Base-by-base conservation (phyloP, 2,329 filamentous ascomycete genomes). In the Xylaria hypoxylon region DNA sequence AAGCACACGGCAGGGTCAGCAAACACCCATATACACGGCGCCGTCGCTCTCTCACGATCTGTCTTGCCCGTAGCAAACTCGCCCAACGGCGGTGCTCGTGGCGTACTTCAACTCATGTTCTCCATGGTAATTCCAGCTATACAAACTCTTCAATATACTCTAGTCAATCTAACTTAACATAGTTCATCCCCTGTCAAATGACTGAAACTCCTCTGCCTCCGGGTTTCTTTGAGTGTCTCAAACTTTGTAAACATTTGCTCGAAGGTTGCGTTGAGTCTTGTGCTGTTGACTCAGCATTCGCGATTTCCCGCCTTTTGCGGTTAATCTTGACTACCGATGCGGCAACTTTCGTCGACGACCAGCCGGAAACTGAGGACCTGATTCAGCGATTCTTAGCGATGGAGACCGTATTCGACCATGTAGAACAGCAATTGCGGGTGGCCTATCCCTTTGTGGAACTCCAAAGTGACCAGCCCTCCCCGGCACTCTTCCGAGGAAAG, bases 1-100 rank as follows among this genome's bases (percentile, higher is more conserved):
- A 79, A 80, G 40, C 75, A 82, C 59, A 81, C 83, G 26, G 80
- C 85, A 22, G 78, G 82, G 17, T 82, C 82, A 22, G 88, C 87
- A 68, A 84, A 83, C 59, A 84, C 84, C 5, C 88, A 90, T 73
- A 83, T 89, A 51, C 81, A 85, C 71, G 88, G 88, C 1, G 87
- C 87, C 2, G 81, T 86, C 50, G 86, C 88, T 11, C 76, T 90
- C n/a, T 78, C 89, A 19, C 82, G 83, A 63, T 81, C 77, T 50
- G 80, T 81, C 63, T 72, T 82, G 5, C 83, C 83, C 1, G 73
- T 80, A 40, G 75, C 77, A 2, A 70, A 77, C 8, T 72, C 76
- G 0, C 77, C 80, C 0, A 76, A 81, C 24, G 79, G 82, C 53
- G 84, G 85, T 4, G 80, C 87, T 67, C 80, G 83, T 38, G 82